Percentiles rank a stretch among this genome's conserved stretches.
These are phyloP conservation scores for Camelina laxa DNA, from an alignment of 345 rosid genomes.

Conservation along the genomic window DNA sequence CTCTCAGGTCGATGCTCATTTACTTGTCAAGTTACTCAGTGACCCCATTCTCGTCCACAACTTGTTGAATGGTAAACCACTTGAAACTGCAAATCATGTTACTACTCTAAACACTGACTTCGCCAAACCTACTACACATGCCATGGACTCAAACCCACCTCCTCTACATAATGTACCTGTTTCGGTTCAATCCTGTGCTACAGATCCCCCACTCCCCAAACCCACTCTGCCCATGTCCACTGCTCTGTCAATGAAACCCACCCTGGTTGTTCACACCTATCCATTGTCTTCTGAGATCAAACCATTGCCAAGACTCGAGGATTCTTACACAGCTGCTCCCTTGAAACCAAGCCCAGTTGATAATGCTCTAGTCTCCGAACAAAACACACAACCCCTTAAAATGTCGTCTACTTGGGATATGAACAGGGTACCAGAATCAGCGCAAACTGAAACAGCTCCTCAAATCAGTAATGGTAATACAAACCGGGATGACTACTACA, in stretches of 20 bases:
- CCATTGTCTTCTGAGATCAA: slow-evolving; percentile 2
- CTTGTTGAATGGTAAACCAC: slow-evolving; percentile 37
- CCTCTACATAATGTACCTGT: slow-evolving; percentile 5
- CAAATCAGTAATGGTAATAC: slow-evolving; percentile 19
- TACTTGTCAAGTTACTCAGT: slow-evolving; percentile 58
- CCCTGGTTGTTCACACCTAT: background rate
- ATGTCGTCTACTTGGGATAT: slow-evolving; percentile 13
- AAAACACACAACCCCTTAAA: background rate
- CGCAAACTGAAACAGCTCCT: background rate
- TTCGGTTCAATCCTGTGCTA: slow-evolving; percentile 23
- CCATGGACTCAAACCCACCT: background rate
- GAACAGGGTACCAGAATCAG: slow-evolving; percentile 1
- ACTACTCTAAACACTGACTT: background rate
- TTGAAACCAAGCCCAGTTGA: slow-evolving; percentile 23
- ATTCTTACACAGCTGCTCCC: background rate
- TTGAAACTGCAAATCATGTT: background rate
- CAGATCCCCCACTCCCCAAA: slow-evolving; percentile 20
- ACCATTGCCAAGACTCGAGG: slow-evolving; percentile 11
- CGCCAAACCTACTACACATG: slow-evolving; percentile 5
- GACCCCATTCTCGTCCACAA: slow-evolving; percentile 55
- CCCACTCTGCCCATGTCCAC: slow-evolving; percentile 7
- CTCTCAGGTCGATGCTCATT: slow-evolving; percentile 51
- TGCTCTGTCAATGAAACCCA: background rate
- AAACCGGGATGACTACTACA: slow-evolving; percentile 46
- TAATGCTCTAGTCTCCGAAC: slow-evolving; percentile 16